phyloP scores from a whole-genome alignment of 148 eudicot genomes.

The Simmondsia chinensis region DNA sequence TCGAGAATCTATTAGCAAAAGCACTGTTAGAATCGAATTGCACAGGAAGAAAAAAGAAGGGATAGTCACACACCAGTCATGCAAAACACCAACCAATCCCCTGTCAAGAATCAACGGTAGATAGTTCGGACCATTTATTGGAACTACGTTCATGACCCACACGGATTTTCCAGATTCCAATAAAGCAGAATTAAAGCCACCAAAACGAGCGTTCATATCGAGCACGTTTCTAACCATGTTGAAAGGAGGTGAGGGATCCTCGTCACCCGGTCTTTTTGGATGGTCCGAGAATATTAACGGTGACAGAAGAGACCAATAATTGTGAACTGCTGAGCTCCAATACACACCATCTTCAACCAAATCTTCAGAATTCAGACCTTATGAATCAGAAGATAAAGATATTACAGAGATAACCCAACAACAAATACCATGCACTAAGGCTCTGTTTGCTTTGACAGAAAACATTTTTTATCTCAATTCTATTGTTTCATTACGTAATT shows the following conservation, averaged over 20 bases:
- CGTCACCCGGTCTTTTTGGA: constrained; percentile 95
- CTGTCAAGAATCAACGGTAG: constrained; percentile 78
- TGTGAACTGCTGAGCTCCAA: constrained; percentile 56
- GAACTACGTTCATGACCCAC: constrained; percentile 97
- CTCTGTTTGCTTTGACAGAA: too few relatives aligned
- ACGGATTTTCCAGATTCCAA: constrained; percentile 71
- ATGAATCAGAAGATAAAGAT: constrained; percentile 2
- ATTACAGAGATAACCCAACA: background rate
- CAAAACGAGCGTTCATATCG: constrained; percentile 89
- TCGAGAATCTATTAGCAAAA: too few relatives aligned
- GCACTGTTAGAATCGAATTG: too few relatives aligned
- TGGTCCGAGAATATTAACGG: constrained; percentile 90
- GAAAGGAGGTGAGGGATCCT: constrained; percentile 93
- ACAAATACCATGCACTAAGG: too few relatives aligned
- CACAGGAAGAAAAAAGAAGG: constrained; percentile 1
- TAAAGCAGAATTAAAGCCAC: constrained; percentile 76
- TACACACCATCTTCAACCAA: constrained; percentile 52
- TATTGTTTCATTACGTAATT: too few relatives aligned
- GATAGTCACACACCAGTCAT: constrained; percentile 58
- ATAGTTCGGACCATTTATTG: constrained; percentile 55
- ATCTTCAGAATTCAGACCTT: constrained; percentile 56
- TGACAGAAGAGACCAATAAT: constrained; percentile 92
- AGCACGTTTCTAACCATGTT: constrained; percentile 91
- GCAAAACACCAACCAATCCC: constrained; percentile 76
- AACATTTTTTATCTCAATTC: too few relatives aligned